Base-by-base conservation (phyloP, 306 rosid genomes). In the Neltuma alba region DNA sequence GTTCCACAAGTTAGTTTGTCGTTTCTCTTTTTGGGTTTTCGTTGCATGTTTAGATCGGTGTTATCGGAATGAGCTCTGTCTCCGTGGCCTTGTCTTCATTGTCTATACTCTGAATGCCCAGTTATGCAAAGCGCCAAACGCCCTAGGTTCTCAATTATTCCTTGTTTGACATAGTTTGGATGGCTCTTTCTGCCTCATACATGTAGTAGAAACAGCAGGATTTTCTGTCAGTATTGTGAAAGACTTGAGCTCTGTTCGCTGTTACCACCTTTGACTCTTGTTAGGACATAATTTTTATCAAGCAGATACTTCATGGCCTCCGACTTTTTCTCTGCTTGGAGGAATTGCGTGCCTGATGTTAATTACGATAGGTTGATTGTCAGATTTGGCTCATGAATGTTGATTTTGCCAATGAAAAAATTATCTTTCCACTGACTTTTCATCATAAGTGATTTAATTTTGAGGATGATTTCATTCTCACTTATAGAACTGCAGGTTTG, bases 401-500 rank as follows among this genome's bases (percentile, higher is more conserved):
- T 44, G 75, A 30, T 47, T 58, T 42, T 31, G 34, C 44, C 21
- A 5, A 23, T 33, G 4, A 1, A 52, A 27, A 54, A 54, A 54
- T 37, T 37, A 37, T 5, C 41, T 27, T 20, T 41, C 38, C 18
- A 12, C 38, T 21, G 38, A 42, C 61, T n/a, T 45, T 41, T 16
- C 55, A 30, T 33, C 66, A 9, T 71, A 40, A 11, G 69, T 75
- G 54, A 34, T 72, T 47, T 80, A 42, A 28, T 45, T 80, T 31
- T 31, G 37, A 77, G 25, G 83, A 30, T 42, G 65, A 67, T 67
- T 50, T 44, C 28, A 55, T 14, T 67, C 82, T 83, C 61, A 70
- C 62, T 79, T 70, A 52, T 86, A 79, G 80, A 78, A 74, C 83
- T 82, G 75, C 86, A 92, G 97, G 85, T 94, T 90, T 72, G 97